Conservation (phyloP, 306 rosid genomes). For the Psophocarpus tetragonolobus region DNA sequence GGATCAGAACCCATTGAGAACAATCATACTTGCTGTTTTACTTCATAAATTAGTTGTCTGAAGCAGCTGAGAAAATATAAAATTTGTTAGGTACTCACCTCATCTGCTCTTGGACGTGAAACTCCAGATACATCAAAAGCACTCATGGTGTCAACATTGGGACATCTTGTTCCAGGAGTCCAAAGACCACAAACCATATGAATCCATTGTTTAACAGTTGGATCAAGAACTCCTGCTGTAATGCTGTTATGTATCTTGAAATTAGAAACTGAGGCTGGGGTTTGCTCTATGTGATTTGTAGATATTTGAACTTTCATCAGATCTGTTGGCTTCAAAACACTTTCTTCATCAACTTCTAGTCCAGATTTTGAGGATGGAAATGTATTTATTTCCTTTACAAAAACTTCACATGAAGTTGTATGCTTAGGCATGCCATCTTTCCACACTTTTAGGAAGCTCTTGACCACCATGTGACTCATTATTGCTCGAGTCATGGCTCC, state of each 20-base stretch:
- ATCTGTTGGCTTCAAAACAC: slow-evolving; percentile 22
- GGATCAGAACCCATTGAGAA: neutral
- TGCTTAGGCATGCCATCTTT: slow-evolving; percentile 34
- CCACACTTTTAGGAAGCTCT: slow-evolving; percentile 60
- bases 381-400: slow-evolving; percentile 30
- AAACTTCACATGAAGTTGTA: slow-evolving; percentile 28
- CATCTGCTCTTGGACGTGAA: slow-evolving; percentile 46
- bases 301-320: slow-evolving; percentile 34
- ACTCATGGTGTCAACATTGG: slow-evolving; percentile 70
- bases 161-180: slow-evolving; percentile 80
- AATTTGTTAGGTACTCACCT: slow-evolving; percentile 43
- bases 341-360: slow-evolving; percentile 22
- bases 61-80: neutral
- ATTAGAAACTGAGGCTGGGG: slow-evolving; percentile 16
- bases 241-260: slow-evolving; percentile 51
- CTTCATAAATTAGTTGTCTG: slow-evolving; percentile 4
- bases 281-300: slow-evolving; percentile 4
- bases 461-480: slow-evolving; percentile 45
- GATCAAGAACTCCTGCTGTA: slow-evolving; percentile 55
- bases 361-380: slow-evolving; percentile 34
- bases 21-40: neutral
- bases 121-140: slow-evolving; percentile 73
- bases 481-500: slow-evolving; percentile 76
- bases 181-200: slow-evolving; percentile 86
- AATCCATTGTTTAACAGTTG: slow-evolving; percentile 69